phyloP scores from a whole-genome alignment of 768 basidiomycete species.

The Clitopilus hobsonii region DNA sequence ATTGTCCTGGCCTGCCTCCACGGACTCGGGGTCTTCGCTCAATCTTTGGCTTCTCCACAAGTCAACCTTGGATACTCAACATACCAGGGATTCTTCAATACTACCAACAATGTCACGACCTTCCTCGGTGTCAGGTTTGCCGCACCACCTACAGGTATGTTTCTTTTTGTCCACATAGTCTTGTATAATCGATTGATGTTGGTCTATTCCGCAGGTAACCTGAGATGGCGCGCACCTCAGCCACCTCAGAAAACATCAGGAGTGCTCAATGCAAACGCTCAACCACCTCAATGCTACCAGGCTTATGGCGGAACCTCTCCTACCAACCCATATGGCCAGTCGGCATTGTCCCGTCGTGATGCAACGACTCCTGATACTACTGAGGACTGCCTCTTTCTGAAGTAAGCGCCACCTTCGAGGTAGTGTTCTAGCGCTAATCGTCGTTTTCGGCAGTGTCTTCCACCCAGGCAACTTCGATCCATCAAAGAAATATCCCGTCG shows the following conservation, averaged over 20 bases:
- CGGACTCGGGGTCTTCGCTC: background rate
- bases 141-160: conserved; percentile 22
- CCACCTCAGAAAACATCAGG: conserved; percentile 20
- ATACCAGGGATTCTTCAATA: conserved; percentile 20
- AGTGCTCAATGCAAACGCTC: conserved; percentile 28
- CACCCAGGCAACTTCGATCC: background rate
- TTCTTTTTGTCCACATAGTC: too few relatives aligned
- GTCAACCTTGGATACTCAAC: conserved; percentile 24
- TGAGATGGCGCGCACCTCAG: conserved; percentile 24
- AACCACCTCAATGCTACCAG: conserved; percentile 13
- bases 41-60: background rate
- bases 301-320: conserved; percentile 3
- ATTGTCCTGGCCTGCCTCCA: background rate
- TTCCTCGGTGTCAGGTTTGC: conserved; percentile 31
- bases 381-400: conserved; percentile 29
- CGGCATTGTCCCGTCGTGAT: background rate
- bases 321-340: conserved; percentile 1
- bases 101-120: conserved; percentile 11
- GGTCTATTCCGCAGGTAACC: conserved; percentile 8
- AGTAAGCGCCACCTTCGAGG: too few relatives aligned
- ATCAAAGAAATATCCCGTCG: conserved; percentile 10
- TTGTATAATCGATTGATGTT: background rate
- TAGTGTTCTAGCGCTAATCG: too few relatives aligned
- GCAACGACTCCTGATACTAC: conserved; percentile 3
- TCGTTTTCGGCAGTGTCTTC: background rate